Conservation (phyloP, 2,329 filamentous ascomycete genomes). For the Raffaelea albimanens region DNA sequence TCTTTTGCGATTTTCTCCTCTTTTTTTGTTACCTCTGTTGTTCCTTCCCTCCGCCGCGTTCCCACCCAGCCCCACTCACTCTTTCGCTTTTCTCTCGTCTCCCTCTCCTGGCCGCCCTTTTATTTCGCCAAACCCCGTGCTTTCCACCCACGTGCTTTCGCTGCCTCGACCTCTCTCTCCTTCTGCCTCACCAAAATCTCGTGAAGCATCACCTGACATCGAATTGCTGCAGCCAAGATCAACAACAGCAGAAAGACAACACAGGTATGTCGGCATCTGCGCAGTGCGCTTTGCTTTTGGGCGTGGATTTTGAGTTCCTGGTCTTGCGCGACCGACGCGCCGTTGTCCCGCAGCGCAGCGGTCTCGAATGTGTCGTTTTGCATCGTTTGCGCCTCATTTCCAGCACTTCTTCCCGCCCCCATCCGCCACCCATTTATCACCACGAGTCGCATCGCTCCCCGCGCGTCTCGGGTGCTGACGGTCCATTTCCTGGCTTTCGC, state of each 20-base stretch:
- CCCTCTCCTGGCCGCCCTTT: constrained; percentile 8
- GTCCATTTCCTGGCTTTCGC: too few relatives aligned
- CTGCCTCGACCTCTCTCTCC: neutral
- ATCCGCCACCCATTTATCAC: neutral
- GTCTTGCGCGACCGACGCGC: neutral
- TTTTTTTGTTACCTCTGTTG: neutral
- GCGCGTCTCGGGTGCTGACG: too few relatives aligned
- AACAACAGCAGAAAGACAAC: neutral
- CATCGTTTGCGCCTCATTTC: constrained; percentile 13
- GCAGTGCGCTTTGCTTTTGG: constrained; percentile 1
- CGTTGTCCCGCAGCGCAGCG: too few relatives aligned
- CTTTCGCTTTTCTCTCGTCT: neutral
- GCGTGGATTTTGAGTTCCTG: neutral
- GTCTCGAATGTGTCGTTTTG: constrained; percentile 2
- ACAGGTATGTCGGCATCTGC: constrained; percentile 14
- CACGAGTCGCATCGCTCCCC: too few relatives aligned
- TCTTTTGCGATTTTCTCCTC: neutral
- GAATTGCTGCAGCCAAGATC: constrained; percentile 14
- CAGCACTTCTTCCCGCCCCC: constrained; percentile 19
- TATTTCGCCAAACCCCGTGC: constrained; percentile 15
- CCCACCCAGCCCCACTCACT: neutral
- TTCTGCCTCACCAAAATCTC: constrained; percentile 8
- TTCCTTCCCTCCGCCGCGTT: neutral
- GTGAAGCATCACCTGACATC: constrained; percentile 18
- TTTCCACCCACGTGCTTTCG: constrained; percentile 14